Base-by-base conservation (phyloP, 1,139 yeast species). In the Saccharomyces hybrid region DNA sequence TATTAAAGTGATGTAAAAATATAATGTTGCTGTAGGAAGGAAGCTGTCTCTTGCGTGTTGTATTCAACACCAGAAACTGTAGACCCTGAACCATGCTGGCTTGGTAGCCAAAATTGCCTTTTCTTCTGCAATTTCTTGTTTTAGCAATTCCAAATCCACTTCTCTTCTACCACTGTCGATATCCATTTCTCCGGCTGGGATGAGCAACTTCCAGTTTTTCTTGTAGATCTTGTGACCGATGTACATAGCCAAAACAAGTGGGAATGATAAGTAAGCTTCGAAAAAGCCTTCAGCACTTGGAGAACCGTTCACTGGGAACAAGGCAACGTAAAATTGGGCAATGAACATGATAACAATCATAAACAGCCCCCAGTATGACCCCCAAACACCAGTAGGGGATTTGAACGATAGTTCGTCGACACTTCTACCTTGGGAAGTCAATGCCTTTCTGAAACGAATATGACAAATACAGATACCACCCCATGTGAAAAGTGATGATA, bases 161-260 rank as follows among this genome's bases (percentile, higher is more conserved):
- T 83, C 86, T 68, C 86, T 80, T 79, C 90, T 83, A 69, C 91
- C 91, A 31, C 84, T 78, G 63, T 85, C 90, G 57, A 86, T 72
- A 66, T 84, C 90, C 62, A 86, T 78, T 54, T 83, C 81, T 52
- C 72, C 68, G 50, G 82, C 78, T 57, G 78, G 75, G 64, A 78
- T 73, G 62, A 68, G 78, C 32, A 81, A 62, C 51, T 66, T 76
- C 81, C 82, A 83, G 66, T 82, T 81, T 60, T 73, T 79, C 62
- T 75, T 78, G 78, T 80, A 84, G 16, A 82, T 28, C 63, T 83
- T 78, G 75, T 85, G 87, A 58, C 74, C 75, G 34, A 78, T 34
- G 73, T 82, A 84, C 70, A 80, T 79, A 2, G 70, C 75, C 49
- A 84, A 54, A 53, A 83, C 75, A 55, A 86, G 81, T 48, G 87